A percentile compares a stretch with the other conserved stretches of the same genome.
Evolutionary conservation across 148 eudicot genomes (phyloP).

Genomic region (Talinum fruticosum): DNA sequence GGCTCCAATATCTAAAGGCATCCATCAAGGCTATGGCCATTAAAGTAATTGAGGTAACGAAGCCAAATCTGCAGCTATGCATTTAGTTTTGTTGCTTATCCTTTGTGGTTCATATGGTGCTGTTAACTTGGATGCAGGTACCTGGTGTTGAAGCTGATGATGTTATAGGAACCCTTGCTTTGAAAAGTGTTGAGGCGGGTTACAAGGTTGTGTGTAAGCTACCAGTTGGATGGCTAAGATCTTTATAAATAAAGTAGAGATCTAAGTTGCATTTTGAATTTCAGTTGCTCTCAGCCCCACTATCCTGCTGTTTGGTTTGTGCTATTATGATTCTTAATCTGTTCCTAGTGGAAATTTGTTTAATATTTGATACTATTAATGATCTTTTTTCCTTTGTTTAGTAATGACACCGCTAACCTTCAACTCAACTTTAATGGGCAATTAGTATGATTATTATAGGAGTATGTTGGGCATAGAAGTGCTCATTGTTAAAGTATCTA

Average conservation of each 20-base stretch:
- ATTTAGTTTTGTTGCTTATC: background rate
- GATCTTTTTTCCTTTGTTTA: background rate
- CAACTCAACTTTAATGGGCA: background rate
- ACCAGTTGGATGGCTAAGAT: background rate
- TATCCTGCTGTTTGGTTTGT: background rate
- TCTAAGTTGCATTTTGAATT: background rate
- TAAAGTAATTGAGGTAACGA: slow-evolving; percentile 84
- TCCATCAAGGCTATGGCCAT: slow-evolving; percentile 91
- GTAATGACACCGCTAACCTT: too few species aligned
- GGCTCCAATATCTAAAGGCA: slow-evolving; percentile 93
- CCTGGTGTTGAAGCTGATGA: slow-evolving; percentile 99
- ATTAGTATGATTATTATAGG: background rate
- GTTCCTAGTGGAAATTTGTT: background rate
- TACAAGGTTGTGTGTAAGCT: slow-evolving; percentile 64
- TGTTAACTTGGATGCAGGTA: slow-evolving; percentile 47
- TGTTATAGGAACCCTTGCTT: slow-evolving; percentile 94
- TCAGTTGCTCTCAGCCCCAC: background rate
- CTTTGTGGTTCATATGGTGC: slow-evolving; percentile 12
- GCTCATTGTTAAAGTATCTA: background rate
- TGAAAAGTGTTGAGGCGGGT: slow-evolving; percentile 78
- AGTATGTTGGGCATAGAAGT: background rate
- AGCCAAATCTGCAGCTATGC: slow-evolving; percentile 3
- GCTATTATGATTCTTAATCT: background rate
- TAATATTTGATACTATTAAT: background rate
- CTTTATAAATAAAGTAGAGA: background rate